Conservation (phyloP, 495 filamentous ascomycete genomes). For the Schizothecium vesticola region DNA sequence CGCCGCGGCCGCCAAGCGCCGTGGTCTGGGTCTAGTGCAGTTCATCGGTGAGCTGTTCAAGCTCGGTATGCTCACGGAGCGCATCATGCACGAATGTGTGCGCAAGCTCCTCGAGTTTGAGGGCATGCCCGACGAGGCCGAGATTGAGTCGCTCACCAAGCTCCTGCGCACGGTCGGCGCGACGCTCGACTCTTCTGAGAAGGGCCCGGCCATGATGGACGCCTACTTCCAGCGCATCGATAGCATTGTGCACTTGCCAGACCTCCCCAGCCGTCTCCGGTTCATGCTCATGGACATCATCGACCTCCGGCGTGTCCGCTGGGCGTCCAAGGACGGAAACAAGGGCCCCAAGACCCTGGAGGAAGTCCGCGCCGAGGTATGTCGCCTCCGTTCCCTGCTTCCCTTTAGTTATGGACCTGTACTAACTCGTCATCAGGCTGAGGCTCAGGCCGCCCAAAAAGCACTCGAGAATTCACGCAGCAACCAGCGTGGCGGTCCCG, state of each 20-base stretch:
- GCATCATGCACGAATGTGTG: conserved; percentile 99
- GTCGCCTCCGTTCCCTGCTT: conserved; percentile 20
- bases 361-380: conserved; percentile 80
- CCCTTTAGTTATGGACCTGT: not conserved
- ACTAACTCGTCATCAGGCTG: conserved; percentile 32
- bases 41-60: conserved; percentile 99
- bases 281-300: conserved; percentile 97
- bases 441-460: conserved; percentile 69
- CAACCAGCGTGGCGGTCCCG: conserved; percentile 55
- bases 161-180: conserved; percentile 85
- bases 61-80: conserved; percentile 94
- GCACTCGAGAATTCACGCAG: conserved; percentile 56
- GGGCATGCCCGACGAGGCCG: conserved; percentile 87
- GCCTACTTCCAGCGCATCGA: conserved; percentile 89
- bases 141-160: conserved; percentile 90
- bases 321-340: conserved; percentile 78
- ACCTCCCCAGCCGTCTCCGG: conserved; percentile 75
- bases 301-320: conserved; percentile 69
- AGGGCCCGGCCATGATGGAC: conserved; percentile 78
- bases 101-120: conserved; percentile 94
- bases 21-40: conserved; percentile 94
- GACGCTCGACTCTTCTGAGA: conserved; percentile 75
- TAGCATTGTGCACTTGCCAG: conserved; percentile 66
- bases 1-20: conserved; percentile 92
- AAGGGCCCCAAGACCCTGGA: conserved; percentile 96